Percentiles rank a stretch among this genome's conserved stretches.
phyloP scores from a whole-genome alignment of 2,329 filamentous ascomycete species.

The Ophiocordyceps camponoti-rufipedis region DNA sequence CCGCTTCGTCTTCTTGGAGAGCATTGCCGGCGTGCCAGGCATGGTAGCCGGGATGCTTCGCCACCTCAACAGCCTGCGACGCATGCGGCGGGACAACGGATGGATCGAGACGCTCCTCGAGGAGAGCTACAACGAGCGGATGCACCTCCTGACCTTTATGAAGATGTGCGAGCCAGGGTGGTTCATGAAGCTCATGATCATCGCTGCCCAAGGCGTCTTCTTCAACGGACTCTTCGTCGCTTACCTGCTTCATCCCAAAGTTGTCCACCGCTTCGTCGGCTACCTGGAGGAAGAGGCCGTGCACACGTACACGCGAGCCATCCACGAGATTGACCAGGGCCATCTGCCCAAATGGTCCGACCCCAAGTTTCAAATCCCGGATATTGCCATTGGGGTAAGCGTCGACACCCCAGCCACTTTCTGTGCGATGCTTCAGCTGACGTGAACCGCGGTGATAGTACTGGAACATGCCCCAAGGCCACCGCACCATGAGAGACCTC shows the following conservation, averaged over 20 bases:
- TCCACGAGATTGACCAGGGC: slow-evolving; percentile 75
- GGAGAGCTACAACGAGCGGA: slow-evolving; percentile 82
- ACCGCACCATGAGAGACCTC: slow-evolving; percentile 69
- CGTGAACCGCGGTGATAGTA: slow-evolving; percentile 27
- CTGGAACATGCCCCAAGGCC: slow-evolving; percentile 81
- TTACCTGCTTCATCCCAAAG: slow-evolving; percentile 73
- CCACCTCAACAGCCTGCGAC: slow-evolving; percentile 67
- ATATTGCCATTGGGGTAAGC: slow-evolving; percentile 55
- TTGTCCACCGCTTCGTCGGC: slow-evolving; percentile 87
- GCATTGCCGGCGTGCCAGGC: slow-evolving; percentile 83
- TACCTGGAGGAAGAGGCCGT: slow-evolving; percentile 97
- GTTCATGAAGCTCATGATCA: slow-evolving; percentile 85
- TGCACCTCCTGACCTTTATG: slow-evolving; percentile 85
- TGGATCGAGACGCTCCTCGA: slow-evolving; percentile 90
- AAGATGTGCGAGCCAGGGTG: slow-evolving; percentile 59
- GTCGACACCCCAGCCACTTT: not conserved
- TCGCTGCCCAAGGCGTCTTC: slow-evolving; percentile 87
- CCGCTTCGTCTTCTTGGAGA: slow-evolving; percentile 85
- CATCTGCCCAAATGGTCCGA: slow-evolving; percentile 64
- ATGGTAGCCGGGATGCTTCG: slow-evolving; percentile 94
- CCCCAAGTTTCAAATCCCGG: slow-evolving; percentile 54
- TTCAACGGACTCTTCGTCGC: slow-evolving; percentile 86
- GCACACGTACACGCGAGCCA: slow-evolving; percentile 79
- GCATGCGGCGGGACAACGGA: slow-evolving; percentile 83
- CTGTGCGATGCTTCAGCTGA: not conserved